Conservation (phyloP, 192 early-diverging fungal species). For the Rhizoclosmatium globosum region DNA sequence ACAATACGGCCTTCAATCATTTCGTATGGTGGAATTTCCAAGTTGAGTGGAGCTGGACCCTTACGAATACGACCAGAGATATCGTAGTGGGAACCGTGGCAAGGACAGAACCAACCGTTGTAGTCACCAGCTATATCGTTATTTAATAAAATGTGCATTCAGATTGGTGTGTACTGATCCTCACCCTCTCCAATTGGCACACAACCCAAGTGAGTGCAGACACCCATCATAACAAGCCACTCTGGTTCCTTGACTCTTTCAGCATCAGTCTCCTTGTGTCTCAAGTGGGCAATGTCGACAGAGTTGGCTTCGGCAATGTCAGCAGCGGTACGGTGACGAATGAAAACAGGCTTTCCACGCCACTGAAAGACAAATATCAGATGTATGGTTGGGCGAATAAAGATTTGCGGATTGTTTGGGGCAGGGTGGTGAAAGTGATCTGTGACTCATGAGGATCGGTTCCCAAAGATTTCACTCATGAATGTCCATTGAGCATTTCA, state of each 20-base stretch:
- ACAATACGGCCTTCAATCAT: conserved; percentile 78
- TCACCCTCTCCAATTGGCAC: conserved; percentile 94
- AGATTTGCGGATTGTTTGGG: not conserved
- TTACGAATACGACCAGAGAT: conserved; percentile 98
- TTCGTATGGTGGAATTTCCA: conserved; percentile 89
- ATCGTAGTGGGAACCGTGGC: conserved; percentile 99
- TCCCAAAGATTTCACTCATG: not conserved
- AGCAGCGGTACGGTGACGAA: conserved; percentile 93
- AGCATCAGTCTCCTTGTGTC: conserved; percentile 91
- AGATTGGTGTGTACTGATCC: conserved; percentile 4
- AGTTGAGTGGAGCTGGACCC: conserved; percentile 97
- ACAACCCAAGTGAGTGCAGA: conserved; percentile 91
- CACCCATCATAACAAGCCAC: conserved; percentile 97
- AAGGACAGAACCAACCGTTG: conserved; percentile 99
- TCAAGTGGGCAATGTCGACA: conserved; percentile 80
- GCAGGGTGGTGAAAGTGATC: not conserved
- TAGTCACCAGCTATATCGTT: conserved; percentile 83
- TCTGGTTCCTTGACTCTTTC: conserved; percentile 90
- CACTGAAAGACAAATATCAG: conserved; percentile 58
- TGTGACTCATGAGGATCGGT: not conserved
- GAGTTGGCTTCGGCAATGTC: conserved; percentile 94
- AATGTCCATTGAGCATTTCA: not conserved
- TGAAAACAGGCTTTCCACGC: conserved; percentile 98
- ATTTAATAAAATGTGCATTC: not conserved
- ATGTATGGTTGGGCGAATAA: not conserved